Conservation (phyloP, 345 rosid species). For the Anastatica hierochuntica region DNA sequence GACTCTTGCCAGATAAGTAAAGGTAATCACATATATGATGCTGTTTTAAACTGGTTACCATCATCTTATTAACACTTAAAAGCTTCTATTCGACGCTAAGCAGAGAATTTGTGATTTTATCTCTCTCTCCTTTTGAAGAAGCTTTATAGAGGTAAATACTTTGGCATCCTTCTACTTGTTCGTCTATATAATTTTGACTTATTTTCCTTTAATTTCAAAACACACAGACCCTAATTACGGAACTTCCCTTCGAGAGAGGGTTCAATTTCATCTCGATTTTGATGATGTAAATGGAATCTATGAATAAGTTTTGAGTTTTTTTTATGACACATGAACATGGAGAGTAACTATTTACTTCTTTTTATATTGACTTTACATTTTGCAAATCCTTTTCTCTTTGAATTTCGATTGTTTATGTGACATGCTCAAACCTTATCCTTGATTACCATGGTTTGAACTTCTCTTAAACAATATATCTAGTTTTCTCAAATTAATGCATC, state of each 20-base stretch:
- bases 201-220: neutral
- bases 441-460: neutral
- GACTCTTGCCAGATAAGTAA: constrained; percentile 1
- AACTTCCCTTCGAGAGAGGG: neutral
- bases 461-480: neutral
- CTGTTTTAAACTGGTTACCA: neutral
- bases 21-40: neutral
- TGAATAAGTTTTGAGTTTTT: neutral
- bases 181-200: too few relatives aligned
- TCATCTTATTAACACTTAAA: neutral
- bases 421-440: constrained; percentile 8
- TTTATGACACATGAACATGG: neutral
- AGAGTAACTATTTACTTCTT: neutral
- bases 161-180: neutral
- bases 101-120: neutral
- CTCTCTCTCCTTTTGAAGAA: neutral
- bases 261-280: neutral
- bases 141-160: neutral
- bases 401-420: neutral
- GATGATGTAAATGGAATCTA: neutral
- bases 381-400: too few relatives aligned
- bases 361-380: neutral
- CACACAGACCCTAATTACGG: neutral
- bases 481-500: too few relatives aligned
- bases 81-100: neutral